phyloP scores from a whole-genome alignment of 192 early-diverging fungal species.

The Coemansia asiatica region DNA sequence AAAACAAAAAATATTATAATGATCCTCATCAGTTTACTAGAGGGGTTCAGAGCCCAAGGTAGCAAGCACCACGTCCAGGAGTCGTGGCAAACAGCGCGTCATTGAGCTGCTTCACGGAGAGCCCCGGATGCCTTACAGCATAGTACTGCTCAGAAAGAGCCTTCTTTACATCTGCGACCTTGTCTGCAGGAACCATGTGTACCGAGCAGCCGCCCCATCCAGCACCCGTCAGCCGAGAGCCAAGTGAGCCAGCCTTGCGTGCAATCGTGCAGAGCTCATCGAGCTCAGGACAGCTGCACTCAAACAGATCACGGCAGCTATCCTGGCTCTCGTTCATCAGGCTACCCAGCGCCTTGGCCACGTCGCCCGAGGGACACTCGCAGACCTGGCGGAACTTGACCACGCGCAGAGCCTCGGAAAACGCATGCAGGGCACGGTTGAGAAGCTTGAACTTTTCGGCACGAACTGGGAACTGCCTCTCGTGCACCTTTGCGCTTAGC shows the following conservation, averaged over 20 bases:
- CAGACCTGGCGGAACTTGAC: conserved; percentile 50
- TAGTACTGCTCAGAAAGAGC: conserved; percentile 70
- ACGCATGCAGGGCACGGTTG: conserved; percentile 81
- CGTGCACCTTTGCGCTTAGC: conserved; percentile 47
- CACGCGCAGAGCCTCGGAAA: conserved; percentile 74
- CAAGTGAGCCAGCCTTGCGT: conserved; percentile 68
- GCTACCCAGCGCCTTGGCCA: conserved; percentile 62
- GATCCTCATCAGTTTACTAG: too few species aligned
- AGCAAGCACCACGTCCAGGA: conserved; percentile 46
- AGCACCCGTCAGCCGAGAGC: conserved; percentile 88
- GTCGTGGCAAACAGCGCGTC: conserved; percentile 57
- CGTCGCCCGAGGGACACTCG: conserved; percentile 50
- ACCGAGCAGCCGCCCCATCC: conserved; percentile 94
- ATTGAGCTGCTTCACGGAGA: conserved; percentile 57
- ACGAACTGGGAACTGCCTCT: conserved; percentile 59
- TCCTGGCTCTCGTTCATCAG: conserved; percentile 89
- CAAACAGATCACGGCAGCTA: conserved; percentile 76
- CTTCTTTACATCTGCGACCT: conserved; percentile 62
- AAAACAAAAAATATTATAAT: too few species aligned
- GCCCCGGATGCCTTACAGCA: conserved; percentile 50
- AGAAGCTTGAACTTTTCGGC: conserved; percentile 72
- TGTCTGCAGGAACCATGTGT: conserved; percentile 62
- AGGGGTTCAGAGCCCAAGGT: background rate
- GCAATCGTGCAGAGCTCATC: conserved; percentile 73
- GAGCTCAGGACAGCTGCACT: conserved; percentile 82